Percentiles rank a stretch among this genome's conserved stretches.
Conservation (phyloP, 768 basidiomycete species). For the Suillus decipiens region DNA sequence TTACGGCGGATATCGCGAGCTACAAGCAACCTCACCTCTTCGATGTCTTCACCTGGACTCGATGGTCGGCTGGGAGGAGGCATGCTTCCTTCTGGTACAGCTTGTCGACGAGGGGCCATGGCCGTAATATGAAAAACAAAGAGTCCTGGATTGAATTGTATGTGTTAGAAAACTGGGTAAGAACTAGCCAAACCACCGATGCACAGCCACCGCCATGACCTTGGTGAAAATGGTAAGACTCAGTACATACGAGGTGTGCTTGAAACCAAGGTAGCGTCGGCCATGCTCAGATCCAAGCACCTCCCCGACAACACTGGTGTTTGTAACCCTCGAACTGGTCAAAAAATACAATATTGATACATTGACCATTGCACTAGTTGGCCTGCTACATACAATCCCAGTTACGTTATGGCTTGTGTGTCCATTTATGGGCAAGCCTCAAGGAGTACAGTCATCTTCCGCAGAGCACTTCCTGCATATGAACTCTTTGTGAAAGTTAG, state of each 20-base stretch:
- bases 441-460: slow-evolving; percentile 47
- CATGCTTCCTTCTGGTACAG: slow-evolving; percentile 26
- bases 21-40: slow-evolving; percentile 36
- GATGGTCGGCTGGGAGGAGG: slow-evolving; percentile 29
- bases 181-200: neutral
- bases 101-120: slow-evolving; percentile 34
- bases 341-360: neutral
- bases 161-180: neutral
- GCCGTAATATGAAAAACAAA: neutral
- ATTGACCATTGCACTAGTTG: neutral
- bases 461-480: slow-evolving; percentile 56
- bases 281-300: neutral
- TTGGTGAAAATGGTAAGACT: neutral
- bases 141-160: neutral
- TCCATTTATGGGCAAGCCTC: slow-evolving; percentile 28
- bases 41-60: slow-evolving; percentile 40
- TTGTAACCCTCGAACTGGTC: neutral
- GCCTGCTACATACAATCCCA: neutral
- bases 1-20: neutral
- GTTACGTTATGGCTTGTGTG: too few species aligned
- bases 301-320: neutral
- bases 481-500: slow-evolving; percentile 33
- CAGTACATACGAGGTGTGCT: neutral
- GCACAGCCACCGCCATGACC: slow-evolving; percentile 1
- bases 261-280: neutral